Base-by-base conservation (phyloP, 108 stramenopile species). In the Epipyxis sp. region DNA sequence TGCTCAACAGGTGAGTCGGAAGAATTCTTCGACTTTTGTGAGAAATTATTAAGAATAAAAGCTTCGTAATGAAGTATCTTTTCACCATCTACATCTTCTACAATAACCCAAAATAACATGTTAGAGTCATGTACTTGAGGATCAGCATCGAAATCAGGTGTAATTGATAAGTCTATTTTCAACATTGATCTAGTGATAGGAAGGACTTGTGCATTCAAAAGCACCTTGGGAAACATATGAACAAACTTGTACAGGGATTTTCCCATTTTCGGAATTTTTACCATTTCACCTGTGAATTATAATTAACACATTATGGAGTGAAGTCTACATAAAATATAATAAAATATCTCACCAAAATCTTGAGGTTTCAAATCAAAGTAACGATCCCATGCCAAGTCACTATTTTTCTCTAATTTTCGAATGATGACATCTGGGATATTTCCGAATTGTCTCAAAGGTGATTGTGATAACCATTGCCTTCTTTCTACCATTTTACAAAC, bases 201-300 rank as follows among this genome's bases (percentile, higher is more conserved):
- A 80, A 97, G 96, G 54, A 98, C 93, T 62, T 91, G 92, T 1
- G 94, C 96, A 13, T 91, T 86, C 13, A 99, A 81, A 59, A 98
- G 94, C 30, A 99, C 81, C 13, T 88, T 85, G 0, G 98, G 98
- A 80, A 97, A 96, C 84, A 95, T 92, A 83, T 96, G 93, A 6
- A 99, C 97, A 58, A 98, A 90, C 59, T 92, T 94, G 86, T 97
- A 94, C 35, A 99, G 84, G 0, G 91, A 91, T 43, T 93, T 89
- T 34, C 98, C 98, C 95, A 97, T 94, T 83, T 95, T 95, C 0
- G 97, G 96, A 30, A 95, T 91, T 59, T 94, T 95, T 1, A 98
- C 94, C 42, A 99, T 83, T 80, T 99, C 98, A n/a, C n/a, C n/a
- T n/a, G n/a, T n/a, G n/a, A n/a, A n/a, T n/a, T n/a, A n/a, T n/a